Evolutionary conservation across 108 stramenopile species (phyloP), one percentile per base, ranked within the genome.

Genomic region (Cyclotella sp.): DNA sequence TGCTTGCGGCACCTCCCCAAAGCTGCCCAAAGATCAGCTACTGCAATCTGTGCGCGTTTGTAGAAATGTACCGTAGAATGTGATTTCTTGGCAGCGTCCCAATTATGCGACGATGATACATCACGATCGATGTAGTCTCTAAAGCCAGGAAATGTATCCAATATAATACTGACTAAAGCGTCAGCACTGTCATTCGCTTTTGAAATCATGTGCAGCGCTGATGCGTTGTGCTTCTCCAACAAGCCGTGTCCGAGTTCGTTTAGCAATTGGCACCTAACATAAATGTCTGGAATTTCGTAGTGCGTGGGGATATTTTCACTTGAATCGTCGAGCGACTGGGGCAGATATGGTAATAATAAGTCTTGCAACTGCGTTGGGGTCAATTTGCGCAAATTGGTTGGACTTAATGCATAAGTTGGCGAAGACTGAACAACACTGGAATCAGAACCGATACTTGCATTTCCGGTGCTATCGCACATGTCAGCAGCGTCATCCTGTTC

Each of bases 21-120:
- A 10, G 97, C 92, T 19, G 91, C 95, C 80, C 94, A 89, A 44
- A 93, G 34, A 81, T 97, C 97, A 16, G 91, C 95, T 0, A 95
- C 93, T 63, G 88, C 86, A 49, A 97, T 97, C 82, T 97, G 97
- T 0, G 97, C 95, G 21, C 97, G 85, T 77, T 97, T 97, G 67
- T 94, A 91, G 72, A 97, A 95, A 51, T 82, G 82, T 22, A 94
- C 43, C 18, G 71, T 44, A n/a, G 68, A 45, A n/a, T 43, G 4
- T 41, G 72, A 73, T 21, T 46, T 43, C 68, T 76, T 77, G 51
- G 30, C 76, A 51, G 41, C 8, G 28, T 73, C 57, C 82, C 82
- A 83, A 11, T 49, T 18, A 49, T 15, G 52, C 43, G 46, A 39
- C 45, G 34, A 4, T 21, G 63, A 39, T 4, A 51, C 65, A 34